Conservation (phyloP, 352 stramenopile species). For the Pythium periplocum region DNA sequence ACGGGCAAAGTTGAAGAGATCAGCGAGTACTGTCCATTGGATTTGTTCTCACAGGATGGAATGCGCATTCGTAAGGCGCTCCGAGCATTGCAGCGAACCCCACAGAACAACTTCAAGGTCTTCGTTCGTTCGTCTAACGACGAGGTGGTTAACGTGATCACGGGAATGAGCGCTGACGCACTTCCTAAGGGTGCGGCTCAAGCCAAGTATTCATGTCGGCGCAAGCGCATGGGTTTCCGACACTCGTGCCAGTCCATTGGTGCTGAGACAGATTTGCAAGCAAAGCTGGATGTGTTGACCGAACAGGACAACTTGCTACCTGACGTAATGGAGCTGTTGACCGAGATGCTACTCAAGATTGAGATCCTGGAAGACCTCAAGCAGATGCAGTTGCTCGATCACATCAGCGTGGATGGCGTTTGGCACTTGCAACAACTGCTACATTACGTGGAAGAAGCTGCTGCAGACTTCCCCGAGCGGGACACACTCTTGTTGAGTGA, state of each 20-base stretch:
- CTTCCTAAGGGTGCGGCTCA: slow-evolving; percentile 63
- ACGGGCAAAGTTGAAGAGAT: slow-evolving; percentile 74
- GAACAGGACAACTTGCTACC: slow-evolving; percentile 37
- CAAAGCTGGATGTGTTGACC: slow-evolving; percentile 9
- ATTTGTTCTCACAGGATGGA: slow-evolving; percentile 71
- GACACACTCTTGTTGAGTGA: slow-evolving; percentile 9
- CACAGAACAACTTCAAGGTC: slow-evolving; percentile 89
- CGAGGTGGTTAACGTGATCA: slow-evolving; percentile 77
- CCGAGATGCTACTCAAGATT: slow-evolving; percentile 63
- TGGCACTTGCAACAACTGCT: slow-evolving; percentile 61
- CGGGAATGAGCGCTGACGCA: slow-evolving; percentile 56
- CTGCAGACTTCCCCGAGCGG: slow-evolving; percentile 12
- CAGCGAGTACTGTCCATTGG: slow-evolving; percentile 79
- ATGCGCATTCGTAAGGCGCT: slow-evolving; percentile 54
- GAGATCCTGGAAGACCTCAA: slow-evolving; percentile 78
- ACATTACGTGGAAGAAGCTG: slow-evolving; percentile 23
- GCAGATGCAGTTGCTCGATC: slow-evolving; percentile 77
- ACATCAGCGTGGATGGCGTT: slow-evolving; percentile 75
- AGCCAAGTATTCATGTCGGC: slow-evolving; percentile 56
- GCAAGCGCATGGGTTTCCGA: slow-evolving; percentile 71
- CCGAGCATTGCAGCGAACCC: slow-evolving; percentile 61
- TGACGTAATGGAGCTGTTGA: slow-evolving; percentile 69
- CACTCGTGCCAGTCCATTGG: slow-evolving; percentile 74
- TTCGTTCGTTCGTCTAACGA: slow-evolving; percentile 81
- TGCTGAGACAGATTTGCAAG: slow-evolving; percentile 33